phyloP scores from a whole-genome alignment of 2,329 filamentous ascomycete species.

The Cladosporium sp. region DNA sequence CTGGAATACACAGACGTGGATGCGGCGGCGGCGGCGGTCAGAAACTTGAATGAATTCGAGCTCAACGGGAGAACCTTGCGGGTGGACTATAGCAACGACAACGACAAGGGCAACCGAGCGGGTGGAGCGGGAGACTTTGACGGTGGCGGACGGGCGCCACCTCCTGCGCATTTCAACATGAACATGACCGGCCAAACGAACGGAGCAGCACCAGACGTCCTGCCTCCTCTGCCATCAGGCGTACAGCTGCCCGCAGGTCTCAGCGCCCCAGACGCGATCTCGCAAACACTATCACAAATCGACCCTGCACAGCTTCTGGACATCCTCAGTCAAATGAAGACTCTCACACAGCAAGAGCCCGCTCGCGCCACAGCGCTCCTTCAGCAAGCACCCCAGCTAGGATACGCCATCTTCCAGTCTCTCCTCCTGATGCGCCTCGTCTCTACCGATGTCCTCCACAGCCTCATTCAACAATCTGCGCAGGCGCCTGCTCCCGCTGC shows the following conservation, averaged over 20 bases:
- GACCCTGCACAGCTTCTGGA: constrained; percentile 88
- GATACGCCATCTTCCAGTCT: constrained; percentile 93
- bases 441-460: constrained; percentile 76
- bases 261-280: constrained; percentile 86
- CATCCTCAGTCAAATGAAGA: constrained; percentile 92
- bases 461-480: constrained; percentile 65
- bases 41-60: constrained; percentile 93
- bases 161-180: constrained; percentile 49
- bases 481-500: constrained; percentile 37
- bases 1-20: constrained; percentile 93
- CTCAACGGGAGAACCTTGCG: constrained; percentile 91
- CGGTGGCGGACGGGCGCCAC: constrained; percentile 35
- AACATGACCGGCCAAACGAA: constrained; percentile 22
- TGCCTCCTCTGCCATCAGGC: constrained; percentile 82
- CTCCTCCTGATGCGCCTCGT: constrained; percentile 90
- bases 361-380: constrained; percentile 82
- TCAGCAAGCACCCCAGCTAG: constrained; percentile 83
- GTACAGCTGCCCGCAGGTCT: constrained; percentile 80
- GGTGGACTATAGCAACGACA: constrained; percentile 95
- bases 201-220: constrained; percentile 40
- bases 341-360: constrained; percentile 78
- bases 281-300: constrained; percentile 81
- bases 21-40: constrained; percentile 87
- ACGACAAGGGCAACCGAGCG: constrained; percentile 50
- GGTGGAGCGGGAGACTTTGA: constrained; percentile 21